Base-by-base conservation (phyloP, 176 grass and related monocot species). In the Metroxylon sagu region DNA sequence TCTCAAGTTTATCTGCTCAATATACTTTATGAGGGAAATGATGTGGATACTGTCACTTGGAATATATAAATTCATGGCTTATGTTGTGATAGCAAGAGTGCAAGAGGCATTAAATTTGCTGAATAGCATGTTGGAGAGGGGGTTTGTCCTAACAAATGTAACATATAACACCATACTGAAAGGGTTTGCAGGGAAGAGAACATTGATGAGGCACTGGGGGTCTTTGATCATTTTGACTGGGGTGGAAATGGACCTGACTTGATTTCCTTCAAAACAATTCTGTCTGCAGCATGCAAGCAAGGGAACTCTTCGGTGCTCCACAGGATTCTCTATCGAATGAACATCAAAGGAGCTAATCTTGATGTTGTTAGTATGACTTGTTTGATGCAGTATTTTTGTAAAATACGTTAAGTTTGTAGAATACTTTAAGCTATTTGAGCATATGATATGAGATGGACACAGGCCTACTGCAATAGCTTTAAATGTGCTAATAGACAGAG, bases 401-500 rank as follows among this genome's bases (percentile, higher is more conserved):
- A 67, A 49, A 16, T 16, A 19, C 62, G 48, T 6, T n/a, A 67
- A 29, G 62, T 51, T 66, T 48, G 30, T 53, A 2, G 76, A 66
- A 66, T 52, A 60, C 61, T 56, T 58, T 53, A 71, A 30, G 27
- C 56, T 77, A 3, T 17, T 77, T 10, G 29, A 77, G 25, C 23
- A 62, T 56, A 70, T 77, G 74, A 62, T 64, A 31, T 51, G 27
- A 15, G 19, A 49, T 28, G 66, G 75, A 4, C 50, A 39, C 29
- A 55, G 14, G n/a, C 74, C 57, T 23, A 62, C 54, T 28, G 55
- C 25, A 23, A 16, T 48, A 51, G 70, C 66, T 6, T 64, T 49
- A 43, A 76, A 76, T 69, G 55, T 53, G 4, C 64, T 76, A 54
- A n/a, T 70, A 48, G 39, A 77, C 59, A 18, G 57, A 31, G n/a